Base-by-base conservation (phyloP, 176 grass and related monocot species). In the Themeda triandra region DNA sequence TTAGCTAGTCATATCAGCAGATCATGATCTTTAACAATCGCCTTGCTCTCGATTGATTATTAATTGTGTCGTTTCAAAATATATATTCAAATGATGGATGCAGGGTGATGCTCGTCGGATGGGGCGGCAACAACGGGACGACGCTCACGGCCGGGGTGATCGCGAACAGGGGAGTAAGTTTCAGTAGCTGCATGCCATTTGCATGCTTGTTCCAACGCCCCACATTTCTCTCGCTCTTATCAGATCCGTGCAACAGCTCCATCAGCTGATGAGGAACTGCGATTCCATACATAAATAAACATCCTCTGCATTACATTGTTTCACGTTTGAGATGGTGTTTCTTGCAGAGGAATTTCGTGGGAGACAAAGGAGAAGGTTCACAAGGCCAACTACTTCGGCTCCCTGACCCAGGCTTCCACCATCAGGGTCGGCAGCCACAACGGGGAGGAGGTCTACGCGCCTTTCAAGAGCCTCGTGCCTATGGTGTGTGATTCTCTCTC, bases 31-130 rank as follows among this genome's bases (percentile, higher is more conserved):
- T n/a, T n/a, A n/a, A n/a, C n/a, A n/a, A n/a, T n/a, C n/a, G n/a
- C n/a, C n/a, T n/a, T n/a, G n/a, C n/a, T n/a, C n/a, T n/a, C n/a
- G 51, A 54, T 54, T 23, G 10, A 69, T n/a, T 35, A 24, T 37
- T 41, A 36, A 24, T 70, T 7, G 10, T 70, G 2, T 24, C 11
- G 13, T 70, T 70, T 12, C 21, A 24, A 70, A 56, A 5, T n/a
- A n/a, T n/a, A n/a, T n/a, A n/a, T 70, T 6, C 21, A 24, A 70
- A 56, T 56, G 10, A 62, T 62, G 1, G n/a, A 27, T 62, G 67
- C 86, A 97, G 92, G 59, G 92, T 95, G 83, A 93, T 98, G 95
- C 91, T 98, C 24, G 95, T 93, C 53, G 95, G 95, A n/a, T 95
- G 89, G 92, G 92, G 95, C 45, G 95, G 95, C 74, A 98, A 98